Percentiles rank a stretch among this genome's conserved stretches.
phyloP scores from a whole-genome alignment of 2,329 filamentous ascomycete species.

The Calonectria naviculata region DNA sequence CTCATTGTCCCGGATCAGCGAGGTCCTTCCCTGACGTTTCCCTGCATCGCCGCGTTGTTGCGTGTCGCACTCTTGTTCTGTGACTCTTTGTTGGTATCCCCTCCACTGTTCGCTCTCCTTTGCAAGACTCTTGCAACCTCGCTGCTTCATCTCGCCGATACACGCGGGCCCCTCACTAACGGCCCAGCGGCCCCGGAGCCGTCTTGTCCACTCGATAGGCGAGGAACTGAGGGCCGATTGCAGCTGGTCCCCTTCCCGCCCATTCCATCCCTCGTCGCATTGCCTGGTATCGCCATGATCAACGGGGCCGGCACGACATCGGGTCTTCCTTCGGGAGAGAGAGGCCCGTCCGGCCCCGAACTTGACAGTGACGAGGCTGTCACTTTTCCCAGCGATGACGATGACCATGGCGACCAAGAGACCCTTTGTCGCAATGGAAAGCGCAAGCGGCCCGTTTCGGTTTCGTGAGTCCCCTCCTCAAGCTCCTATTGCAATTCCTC shows the following conservation, averaged over 20 bases:
- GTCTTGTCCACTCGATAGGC: conserved; percentile 2
- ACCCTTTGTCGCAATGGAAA: conserved; percentile 54
- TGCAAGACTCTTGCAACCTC: conserved; percentile 11
- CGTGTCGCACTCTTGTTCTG: conserved; percentile 3
- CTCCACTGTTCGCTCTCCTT: background rate
- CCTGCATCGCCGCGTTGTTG: conserved; percentile 18
- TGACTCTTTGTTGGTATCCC: background rate
- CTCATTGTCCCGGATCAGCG: conserved; percentile 28
- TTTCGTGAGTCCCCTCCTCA: conserved; percentile 58
- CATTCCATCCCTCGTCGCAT: conserved; percentile 10
- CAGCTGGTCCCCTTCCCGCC: conserved; percentile 6
- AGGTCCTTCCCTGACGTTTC: conserved; percentile 16
- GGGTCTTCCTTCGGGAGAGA: conserved; percentile 43
- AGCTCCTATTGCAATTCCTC: conserved; percentile 16
- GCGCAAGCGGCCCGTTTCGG: conserved; percentile 70
- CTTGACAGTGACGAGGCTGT: conserved; percentile 60
- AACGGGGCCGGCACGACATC: conserved; percentile 40
- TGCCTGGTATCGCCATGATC: conserved; percentile 35
- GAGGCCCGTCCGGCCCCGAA: conserved; percentile 48
- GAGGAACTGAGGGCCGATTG: conserved; percentile 13
- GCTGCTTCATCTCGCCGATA: conserved; percentile 25
- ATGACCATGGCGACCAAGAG: conserved; percentile 57
- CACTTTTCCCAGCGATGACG: conserved; percentile 51
- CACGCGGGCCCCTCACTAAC: conserved; percentile 3
- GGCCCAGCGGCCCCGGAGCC: conserved; percentile 9